Evolutionary conservation across 2,329 filamentous ascomycete species (phyloP).

Genomic region (Cladophialophora chaetospira): DNA sequence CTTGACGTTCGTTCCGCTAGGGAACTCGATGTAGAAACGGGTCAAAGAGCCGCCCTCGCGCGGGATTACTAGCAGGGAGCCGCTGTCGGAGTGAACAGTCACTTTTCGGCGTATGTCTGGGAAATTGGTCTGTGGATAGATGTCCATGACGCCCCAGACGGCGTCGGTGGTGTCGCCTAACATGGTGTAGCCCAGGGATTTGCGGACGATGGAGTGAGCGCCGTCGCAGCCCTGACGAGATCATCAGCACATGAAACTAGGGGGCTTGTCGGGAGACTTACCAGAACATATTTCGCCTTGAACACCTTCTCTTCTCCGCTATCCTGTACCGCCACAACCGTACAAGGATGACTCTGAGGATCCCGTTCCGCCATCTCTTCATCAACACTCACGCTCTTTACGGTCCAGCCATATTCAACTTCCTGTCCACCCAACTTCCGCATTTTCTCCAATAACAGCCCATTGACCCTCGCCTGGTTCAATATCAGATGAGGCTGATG

Average conservation of each 20-base stretch:
- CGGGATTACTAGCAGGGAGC: conserved; percentile 54
- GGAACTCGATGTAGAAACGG: conserved; percentile 65
- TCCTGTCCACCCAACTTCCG: conserved; percentile 44
- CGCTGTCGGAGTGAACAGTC: conserved; percentile 49
- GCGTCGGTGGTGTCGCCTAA: conserved; percentile 60
- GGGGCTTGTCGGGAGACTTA: conserved; percentile 38
- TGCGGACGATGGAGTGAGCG: conserved; percentile 46
- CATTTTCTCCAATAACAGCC: conserved; percentile 56
- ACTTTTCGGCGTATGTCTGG: conserved; percentile 55
- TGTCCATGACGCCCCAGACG: conserved; percentile 57
- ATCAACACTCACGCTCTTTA: conserved; percentile 56
- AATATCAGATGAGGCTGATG: conserved; percentile 60
- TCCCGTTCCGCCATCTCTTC: conserved; percentile 39
- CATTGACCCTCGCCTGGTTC: conserved; percentile 59
- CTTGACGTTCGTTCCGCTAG: conserved; percentile 51
- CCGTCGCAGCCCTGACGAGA: conserved; percentile 53
- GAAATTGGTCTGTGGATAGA: conserved; percentile 52
- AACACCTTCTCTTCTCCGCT: conserved; percentile 42
- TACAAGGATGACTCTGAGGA: conserved; percentile 47
- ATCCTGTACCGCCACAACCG: conserved; percentile 42
- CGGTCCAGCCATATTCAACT: conserved; percentile 59
- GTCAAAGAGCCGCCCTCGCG: conserved; percentile 59
- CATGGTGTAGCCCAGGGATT: conserved; percentile 54
- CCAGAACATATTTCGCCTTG: conserved; percentile 41
- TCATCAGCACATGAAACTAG: neutral